Evolutionary conservation across 1,284 basidiomycete genomes (phyloP).

Genomic region (Takashimella koratensis): DNA sequence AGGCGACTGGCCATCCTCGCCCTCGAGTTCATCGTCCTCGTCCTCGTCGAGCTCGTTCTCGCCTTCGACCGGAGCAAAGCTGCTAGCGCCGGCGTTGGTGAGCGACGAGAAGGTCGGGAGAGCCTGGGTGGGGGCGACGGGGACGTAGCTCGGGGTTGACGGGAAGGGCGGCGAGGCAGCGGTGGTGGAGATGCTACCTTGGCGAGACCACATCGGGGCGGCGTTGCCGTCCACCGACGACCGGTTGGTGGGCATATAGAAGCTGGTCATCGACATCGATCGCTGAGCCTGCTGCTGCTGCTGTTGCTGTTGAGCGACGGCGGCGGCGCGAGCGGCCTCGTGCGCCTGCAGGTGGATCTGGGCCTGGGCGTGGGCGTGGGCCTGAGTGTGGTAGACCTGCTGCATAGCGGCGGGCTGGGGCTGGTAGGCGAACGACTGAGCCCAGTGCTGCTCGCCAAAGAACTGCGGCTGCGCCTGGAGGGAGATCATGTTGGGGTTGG

Average conservation of each 20-base stretch:
- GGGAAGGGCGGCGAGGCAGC: slow-evolving; percentile 23
- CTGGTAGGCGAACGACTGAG: slow-evolving; percentile 19
- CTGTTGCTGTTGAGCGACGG: slow-evolving; percentile 17
- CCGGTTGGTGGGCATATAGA: slow-evolving; percentile 18
- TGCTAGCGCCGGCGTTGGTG: slow-evolving; percentile 1
- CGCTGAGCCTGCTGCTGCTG: slow-evolving; percentile 8
- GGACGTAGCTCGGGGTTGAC: slow-evolving; percentile 26
- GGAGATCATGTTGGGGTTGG: slow-evolving; percentile 28
- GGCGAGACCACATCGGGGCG: slow-evolving; percentile 16
- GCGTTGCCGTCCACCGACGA: slow-evolving; percentile 2
- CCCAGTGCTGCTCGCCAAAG: slow-evolving; percentile 4
- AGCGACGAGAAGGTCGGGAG: slow-evolving; percentile 8
- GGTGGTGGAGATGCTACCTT: slow-evolving; percentile 17
- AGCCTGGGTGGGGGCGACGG: neutral
- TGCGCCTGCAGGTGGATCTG: slow-evolving; percentile 34
- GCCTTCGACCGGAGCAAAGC: slow-evolving; percentile 15
- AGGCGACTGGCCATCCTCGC: slow-evolving; percentile 19
- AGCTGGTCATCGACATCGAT: slow-evolving; percentile 18
- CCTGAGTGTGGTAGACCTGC: neutral
- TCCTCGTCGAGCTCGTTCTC: slow-evolving; percentile 21
- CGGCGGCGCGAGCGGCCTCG: slow-evolving; percentile 31
- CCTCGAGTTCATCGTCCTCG: slow-evolving; percentile 4
- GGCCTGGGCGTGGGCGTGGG: slow-evolving; percentile 33
- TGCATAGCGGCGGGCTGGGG: slow-evolving; percentile 11
- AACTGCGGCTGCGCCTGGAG: slow-evolving; percentile 20